Evolutionary conservation across 495 filamentous ascomycete species (phyloP), one percentile per base, ranked within the genome.

Genomic region (Xylaria castorea): DNA sequence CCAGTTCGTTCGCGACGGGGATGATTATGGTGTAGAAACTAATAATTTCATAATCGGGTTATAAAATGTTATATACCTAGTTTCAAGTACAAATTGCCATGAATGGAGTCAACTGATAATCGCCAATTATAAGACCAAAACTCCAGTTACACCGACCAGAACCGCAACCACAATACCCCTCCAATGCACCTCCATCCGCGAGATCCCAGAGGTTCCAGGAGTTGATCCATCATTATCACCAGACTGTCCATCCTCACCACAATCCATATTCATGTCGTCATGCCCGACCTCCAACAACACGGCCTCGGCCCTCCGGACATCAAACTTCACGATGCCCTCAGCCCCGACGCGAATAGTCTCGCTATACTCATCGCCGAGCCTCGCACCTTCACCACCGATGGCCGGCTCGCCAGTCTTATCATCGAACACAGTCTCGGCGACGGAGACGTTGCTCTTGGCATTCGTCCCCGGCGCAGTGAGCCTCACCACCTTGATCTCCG

Each of bases 381-480:
- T 62, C 69, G 68, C 48, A 14, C 50, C 42, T 20, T 20, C 57
- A 40, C 70, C 71, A 55, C 74, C 36, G 5, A 73, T 69, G 5
- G 73, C 44, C 53, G 53, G 34, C 3, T 70, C 71, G n/a, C 77
- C 76, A n/a, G 77, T 76, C 14, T 0, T 1, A 22, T 73, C 38
- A 32, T 79, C 73, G 40, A 79, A 79, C 9, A 72, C 71, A 20
- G 77, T 73, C 20, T 72, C 75, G 6, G 75, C 30, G 11, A 79
- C 77, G 14, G 63, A 66, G 27, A 78, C 73, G 0, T 62, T 60
- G 63, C 76, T 79, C 74, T 79, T 79, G 1, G 77, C 77, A 50
- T 79, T 79, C 14, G 77, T 79, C 16, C 77, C 77, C 25, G 77
- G 77, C 1, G 68, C 77, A 16, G 72, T 75, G 3, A 79, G 72